Base-by-base conservation (phyloP, 2,329 filamentous ascomycete species). In the Stachybotrys echinatus region DNA sequence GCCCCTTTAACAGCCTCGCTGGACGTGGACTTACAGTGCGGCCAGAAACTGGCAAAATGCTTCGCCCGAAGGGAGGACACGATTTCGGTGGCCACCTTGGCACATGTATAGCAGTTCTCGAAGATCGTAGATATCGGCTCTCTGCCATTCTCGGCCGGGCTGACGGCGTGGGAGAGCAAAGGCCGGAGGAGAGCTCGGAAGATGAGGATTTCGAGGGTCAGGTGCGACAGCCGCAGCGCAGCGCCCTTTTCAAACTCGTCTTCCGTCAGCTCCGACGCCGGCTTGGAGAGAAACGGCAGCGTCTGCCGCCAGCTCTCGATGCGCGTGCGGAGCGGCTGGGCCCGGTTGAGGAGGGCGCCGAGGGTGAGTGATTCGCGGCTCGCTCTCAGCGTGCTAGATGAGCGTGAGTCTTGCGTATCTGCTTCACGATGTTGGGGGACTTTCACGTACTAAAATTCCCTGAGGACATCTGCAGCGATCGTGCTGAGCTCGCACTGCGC, bases 271-370 rank as follows among this genome's bases (percentile, higher is more conserved):
- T 57, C 54, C 2, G 47, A 48, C 2, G 55, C 52, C 5, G 58
- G 56, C 39, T 51, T 59, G 7, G 55, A 53, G 3, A 61, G 56
- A 10, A 61, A 48, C 18, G 58, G 55, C 12, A 61, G 50, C 2
- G 58, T 60, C 46, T 59, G 56, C n/a, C 58, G 49, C 59, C 59
- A 62, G 45, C 47, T 49, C 40, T 59, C 57, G 31, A 62, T 59
- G 34, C 57, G 57, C 1, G 55, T 48, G 6, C 58, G 54, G 3
- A 62, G 48, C 19, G 56, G 59, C 42, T 61, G 58, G 1, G 59
- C 58, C 3, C 56, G 57, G 27, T 31, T 42, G 3, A 62, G 44
- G 5, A 61, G 52, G 3, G 50, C 48, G 18, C 40, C 19, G 12
- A 40, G 19, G 19, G 17, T 20, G 17, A 40, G 19, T 10, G 38